Percentiles rank a stretch among this genome's conserved stretches.
These are phyloP conservation scores for Metschnikowia picachoensis DNA, from an alignment of 805 yeast genomes.

Conservation along the genomic window DNA sequence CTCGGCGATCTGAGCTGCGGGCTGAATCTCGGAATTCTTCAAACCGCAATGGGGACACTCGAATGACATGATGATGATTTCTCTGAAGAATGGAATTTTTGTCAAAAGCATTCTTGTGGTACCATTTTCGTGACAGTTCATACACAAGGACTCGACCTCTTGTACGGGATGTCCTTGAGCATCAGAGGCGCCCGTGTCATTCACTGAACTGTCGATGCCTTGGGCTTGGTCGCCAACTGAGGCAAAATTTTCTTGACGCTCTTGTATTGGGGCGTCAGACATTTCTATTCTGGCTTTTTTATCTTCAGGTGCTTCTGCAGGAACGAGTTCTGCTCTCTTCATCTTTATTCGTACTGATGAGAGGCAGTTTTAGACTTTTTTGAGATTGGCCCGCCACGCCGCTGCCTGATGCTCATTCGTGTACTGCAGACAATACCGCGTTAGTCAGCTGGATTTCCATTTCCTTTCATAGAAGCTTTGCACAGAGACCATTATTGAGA, in stretches of 20 bases:
- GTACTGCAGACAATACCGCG: conserved; percentile 7
- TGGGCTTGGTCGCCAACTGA: conserved; percentile 31
- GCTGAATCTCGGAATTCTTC: conserved; percentile 88
- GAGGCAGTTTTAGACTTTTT: neutral
- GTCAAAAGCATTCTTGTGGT: conserved; percentile 80
- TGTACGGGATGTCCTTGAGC: conserved; percentile 92
- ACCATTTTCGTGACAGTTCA: conserved; percentile 91
- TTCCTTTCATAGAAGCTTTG: neutral
- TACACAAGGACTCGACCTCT: conserved; percentile 90
- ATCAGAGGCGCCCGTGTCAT: conserved; percentile 71
- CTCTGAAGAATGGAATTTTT: conserved; percentile 85
- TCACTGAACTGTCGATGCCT: conserved; percentile 44
- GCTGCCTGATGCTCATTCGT: conserved; percentile 9
- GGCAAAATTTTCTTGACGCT: conserved; percentile 14
- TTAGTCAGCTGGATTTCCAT: conserved; percentile 7
- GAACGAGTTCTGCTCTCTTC: conserved; percentile 15
- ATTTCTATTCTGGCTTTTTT: conserved; percentile 17
- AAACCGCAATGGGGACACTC: conserved; percentile 93
- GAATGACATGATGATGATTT: conserved; percentile 90
- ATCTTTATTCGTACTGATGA: conserved; percentile 2
- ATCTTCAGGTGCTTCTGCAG: conserved; percentile 12
- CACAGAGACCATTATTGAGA: too few species aligned
- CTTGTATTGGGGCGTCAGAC: conserved; percentile 7
- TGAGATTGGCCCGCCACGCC: neutral
- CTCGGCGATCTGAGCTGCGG: conserved; percentile 90